Percentiles rank a stretch among this genome's conserved stretches.
Evolutionary conservation across 345 rosid species (phyloP).

Genomic region (Zanthoxylum bungeanum): DNA sequence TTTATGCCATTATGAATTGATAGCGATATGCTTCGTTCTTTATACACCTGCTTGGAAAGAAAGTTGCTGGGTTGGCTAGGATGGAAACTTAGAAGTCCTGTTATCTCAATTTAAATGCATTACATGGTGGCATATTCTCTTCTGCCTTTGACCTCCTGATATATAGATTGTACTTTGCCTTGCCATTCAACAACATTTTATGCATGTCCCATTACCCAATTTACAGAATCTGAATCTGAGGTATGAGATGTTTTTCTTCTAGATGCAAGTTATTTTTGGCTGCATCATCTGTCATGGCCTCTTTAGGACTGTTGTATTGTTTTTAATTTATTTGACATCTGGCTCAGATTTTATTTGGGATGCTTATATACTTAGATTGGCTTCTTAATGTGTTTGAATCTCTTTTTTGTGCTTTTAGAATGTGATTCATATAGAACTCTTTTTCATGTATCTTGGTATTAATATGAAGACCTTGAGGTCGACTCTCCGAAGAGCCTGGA

Average conservation of each 20-base stretch:
- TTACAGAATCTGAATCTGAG: background rate
- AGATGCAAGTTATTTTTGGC: background rate
- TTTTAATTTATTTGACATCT: background rate
- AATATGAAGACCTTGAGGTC: conserved; percentile 65
- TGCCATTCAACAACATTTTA: background rate
- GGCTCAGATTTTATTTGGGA: background rate
- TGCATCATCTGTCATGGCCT: background rate
- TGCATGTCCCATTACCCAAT: background rate
- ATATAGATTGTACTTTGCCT: background rate
- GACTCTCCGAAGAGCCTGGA: conserved; percentile 86
- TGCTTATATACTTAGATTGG: background rate
- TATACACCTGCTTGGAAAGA: background rate
- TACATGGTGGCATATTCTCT: background rate
- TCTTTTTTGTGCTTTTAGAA: background rate
- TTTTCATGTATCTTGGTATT: background rate
- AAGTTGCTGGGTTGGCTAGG: background rate
- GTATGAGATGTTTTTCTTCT: background rate
- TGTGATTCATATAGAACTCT: background rate
- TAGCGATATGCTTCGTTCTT: background rate
- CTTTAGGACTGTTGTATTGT: background rate
- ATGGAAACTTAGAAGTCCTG: background rate
- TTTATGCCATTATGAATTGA: background rate
- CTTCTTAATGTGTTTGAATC: background rate
- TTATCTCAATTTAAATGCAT: background rate
- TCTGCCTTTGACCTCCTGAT: background rate